Evolutionary conservation across 2,329 filamentous ascomycete species (phyloP), one percentile per base, ranked within the genome.

Genomic region (Diaporthe velutina): DNA sequence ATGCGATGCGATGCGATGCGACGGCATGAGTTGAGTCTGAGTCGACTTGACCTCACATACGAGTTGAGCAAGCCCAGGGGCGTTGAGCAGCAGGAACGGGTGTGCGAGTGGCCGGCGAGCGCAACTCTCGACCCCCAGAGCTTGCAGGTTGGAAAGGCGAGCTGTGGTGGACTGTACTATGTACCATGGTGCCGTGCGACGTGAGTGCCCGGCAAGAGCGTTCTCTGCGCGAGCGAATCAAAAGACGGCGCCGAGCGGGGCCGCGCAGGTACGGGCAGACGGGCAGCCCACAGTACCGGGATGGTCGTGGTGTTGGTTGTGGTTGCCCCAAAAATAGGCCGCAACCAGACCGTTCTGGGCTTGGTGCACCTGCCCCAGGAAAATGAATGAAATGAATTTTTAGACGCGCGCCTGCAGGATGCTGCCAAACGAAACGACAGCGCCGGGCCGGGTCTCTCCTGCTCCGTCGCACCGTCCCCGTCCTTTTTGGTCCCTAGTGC

Each of bases 401-500:
- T 76, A 76, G 74, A 76, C 74, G 74, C 74, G 74, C 72, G 74
- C 74, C 73, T 72, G 70, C 45, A 61, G 58, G 70, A 72, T 72
- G 30, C 70, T 61, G 70, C 55, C 55, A 50, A 35, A 35, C 17
- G 55, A 71, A 50, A 38, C 55, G 22, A 48, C 40, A 71, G 70
- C 70, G 55, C 22, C 55, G 57, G 42, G 15, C 45, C 58, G 70
- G 38, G 40, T 52, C 15, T 40, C 55, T 71, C n/a, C 13, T 60
- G 35, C 22, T 58, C 67, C 54, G 38, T 58, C 38, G 52, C 52
- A 57, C 67, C 40, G 52, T 57, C 54, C 28, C 25, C 28, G 57
- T 28, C 57, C 57, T 30, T 33, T 38, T 38, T 58, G 55, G 35
- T 28, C 30, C n/a, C n/a, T 28, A 40, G 35, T 38, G 19, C 57